A percentile compares a stretch with the other conserved stretches of the same genome.
Evolutionary conservation across 108 stramenopile genomes (phyloP).

Genomic region (Cafeteria roenbergensis): DNA sequence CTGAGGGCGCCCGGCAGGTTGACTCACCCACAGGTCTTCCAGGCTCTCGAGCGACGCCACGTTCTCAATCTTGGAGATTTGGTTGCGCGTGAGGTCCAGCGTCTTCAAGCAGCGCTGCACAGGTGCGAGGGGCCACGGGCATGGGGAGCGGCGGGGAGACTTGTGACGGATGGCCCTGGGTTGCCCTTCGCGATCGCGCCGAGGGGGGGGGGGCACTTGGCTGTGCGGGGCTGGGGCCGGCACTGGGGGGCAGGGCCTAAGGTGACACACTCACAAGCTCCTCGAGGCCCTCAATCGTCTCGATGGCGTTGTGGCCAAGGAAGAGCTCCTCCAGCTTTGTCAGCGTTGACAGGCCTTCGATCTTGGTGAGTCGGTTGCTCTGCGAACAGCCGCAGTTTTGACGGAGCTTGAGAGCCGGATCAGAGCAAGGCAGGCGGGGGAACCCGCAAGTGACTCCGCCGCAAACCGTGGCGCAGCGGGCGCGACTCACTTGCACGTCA

Average conservation of each 20-base stretch:
- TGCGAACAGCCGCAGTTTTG: constrained; percentile 21
- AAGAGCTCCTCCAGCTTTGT: constrained; percentile 74
- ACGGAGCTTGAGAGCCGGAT: not conserved
- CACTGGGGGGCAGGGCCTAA: no score
- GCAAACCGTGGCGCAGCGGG: not conserved
- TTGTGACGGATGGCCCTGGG: no score
- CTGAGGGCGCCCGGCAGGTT: no score
- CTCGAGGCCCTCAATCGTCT: constrained; percentile 15
- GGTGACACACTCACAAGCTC: not conserved
- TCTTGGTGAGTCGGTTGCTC: constrained; percentile 59
- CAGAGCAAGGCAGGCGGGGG: not conserved
- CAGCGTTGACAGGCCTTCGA: constrained; percentile 58
- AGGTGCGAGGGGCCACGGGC: no score
- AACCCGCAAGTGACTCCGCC: not conserved
- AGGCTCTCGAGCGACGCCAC: no score
- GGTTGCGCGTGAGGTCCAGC: constrained; percentile 23
- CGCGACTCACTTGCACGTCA: constrained; percentile 1
- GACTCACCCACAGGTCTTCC: no score
- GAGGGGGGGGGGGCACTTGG: no score
- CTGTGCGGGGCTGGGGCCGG: no score
- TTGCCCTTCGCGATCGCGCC: no score
- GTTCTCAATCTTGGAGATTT: constrained; percentile 13
- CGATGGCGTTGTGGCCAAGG: constrained; percentile 80
- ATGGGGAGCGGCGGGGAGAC: no score
- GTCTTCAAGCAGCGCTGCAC: no score